Base-by-base conservation (phyloP, 2,329 filamentous ascomycete species). In the Neopestalotiopsis rosae region DNA sequence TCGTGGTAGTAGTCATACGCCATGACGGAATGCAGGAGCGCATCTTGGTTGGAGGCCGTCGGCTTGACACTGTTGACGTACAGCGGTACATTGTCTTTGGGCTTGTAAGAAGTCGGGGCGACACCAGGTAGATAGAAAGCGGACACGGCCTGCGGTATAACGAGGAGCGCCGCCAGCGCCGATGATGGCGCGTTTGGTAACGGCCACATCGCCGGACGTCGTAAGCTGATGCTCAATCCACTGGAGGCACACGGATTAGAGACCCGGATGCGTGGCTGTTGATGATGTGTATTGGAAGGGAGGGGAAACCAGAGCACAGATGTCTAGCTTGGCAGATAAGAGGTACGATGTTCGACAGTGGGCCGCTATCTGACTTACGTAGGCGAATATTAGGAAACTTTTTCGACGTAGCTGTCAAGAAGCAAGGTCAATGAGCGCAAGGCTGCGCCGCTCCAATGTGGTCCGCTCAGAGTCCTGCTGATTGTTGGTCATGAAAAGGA, bases 91-190 rank as follows among this genome's bases (percentile, higher is more conserved):
- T 84, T 84, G 75, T 96, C 93, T 77, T 90, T 92, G 66, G 85
- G 83, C 76, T 93, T 90, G 85, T 99, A 99, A 68, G 95, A 95
- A 58, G 94, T 97, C 28, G 96, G 96, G 73, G 95, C 95, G 75
- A 98, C 94, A 74, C 96, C 96, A 49, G 95, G 96, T 56, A 99
- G 92, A 83, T 99, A 99, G 85, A 98, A 99, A 67, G 94, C 94
- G 2, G 90, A 86, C 14, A 86, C 82, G 45, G 90, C 79, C 71
- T 88, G 84, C 30, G 89, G 87, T 34, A 85, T 77, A 61, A 83
- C 81, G 49, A 90, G 77, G 61, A 89, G 77, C 32, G 86, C 80
- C 61, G 83, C 80, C 28, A 78, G 85, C 79, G 80, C 84, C 78
- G 84, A 80, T 30, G 84, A 77, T 69, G 82, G 83, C 84, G 82